Base-by-base conservation (phyloP, 768 basidiomycete species). In the Mycena epipterygia region DNA sequence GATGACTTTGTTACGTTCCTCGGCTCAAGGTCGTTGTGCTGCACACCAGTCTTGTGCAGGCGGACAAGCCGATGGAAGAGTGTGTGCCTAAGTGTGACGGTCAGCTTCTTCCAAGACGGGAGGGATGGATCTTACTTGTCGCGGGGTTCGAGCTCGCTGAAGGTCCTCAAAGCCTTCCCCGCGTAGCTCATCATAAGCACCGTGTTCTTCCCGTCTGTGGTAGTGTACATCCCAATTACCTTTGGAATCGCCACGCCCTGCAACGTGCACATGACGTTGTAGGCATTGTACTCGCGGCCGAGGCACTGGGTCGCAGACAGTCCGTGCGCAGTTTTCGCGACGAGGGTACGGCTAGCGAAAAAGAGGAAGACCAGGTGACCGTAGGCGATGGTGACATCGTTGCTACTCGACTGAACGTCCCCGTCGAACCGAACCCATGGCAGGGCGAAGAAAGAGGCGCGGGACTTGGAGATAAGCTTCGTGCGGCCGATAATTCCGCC, bases 11-110 rank as follows among this genome's bases (percentile, higher is more conserved):
- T 67, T 16, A 67, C 58, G 41, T 67, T 67, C 41, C 66, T 67
- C 14, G 66, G 66, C 29, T 67, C 66, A 21, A 67, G n/a, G 25
- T 67, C 66, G 66, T 67, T 67, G 58, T 60, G 66, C 39, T 67
- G 66, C 27, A 67, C 42, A 25, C 66, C 66, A 9, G 23, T 23
- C 30, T 67, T 53, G 51, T 67, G 66, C 29, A 67, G 39, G 44
- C 58, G 49, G 49, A 67, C 66, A 14, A 67, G 57, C 27, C 66
- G 58, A 30, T 55, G 41, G 58, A 67, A 67, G 58, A 67, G 66
- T 32, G 23, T 60, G 39, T 1, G 66, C 66, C 66, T 67, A 41
- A 46, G 35, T 46, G 14, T 48, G 25, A 44, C 12, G n/a, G 56
- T 67, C 46, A 67, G 46, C 33, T 51, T 51, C 2, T 33, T 59